These are phyloP conservation scores for Friedmanniomyces endolithicus DNA, from an alignment of 495 filamentous ascomycete species.

Conservation along the genomic window DNA sequence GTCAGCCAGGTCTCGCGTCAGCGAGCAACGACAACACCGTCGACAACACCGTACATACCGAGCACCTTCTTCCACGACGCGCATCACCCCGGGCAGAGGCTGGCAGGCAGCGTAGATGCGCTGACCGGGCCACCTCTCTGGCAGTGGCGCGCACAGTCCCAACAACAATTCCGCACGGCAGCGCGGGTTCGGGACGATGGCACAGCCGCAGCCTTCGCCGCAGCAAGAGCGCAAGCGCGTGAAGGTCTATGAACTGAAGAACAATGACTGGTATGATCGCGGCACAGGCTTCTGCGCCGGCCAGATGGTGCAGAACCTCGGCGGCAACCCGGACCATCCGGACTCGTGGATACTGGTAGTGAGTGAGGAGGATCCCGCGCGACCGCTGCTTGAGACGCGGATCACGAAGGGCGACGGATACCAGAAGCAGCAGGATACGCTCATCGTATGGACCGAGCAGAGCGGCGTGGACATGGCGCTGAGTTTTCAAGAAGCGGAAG, in stretches of 20 bases:
- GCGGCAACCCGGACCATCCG: constrained; percentile 14
- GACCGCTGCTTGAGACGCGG: constrained; percentile 73
- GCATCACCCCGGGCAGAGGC: not conserved
- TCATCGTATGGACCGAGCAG: constrained; percentile 93
- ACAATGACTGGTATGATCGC: constrained; percentile 98
- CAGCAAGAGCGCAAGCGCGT: constrained; percentile 54
- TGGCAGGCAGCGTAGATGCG: not conserved
- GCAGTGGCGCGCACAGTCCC: not conserved
- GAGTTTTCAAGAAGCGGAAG: constrained; percentile 95
- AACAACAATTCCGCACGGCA: not conserved
- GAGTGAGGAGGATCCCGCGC: constrained; percentile 78
- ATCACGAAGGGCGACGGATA: constrained; percentile 93
- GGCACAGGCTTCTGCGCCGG: constrained; percentile 93
- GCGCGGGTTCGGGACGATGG: not conserved
- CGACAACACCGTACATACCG: not conserved
- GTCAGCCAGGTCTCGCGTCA: not conserved
- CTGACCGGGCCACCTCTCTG: not conserved
- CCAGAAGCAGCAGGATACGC: constrained; percentile 97
- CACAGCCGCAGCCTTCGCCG: not conserved
- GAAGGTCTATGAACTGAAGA: constrained; percentile 95
- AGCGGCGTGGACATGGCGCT: constrained; percentile 91
- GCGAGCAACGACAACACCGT: not conserved
- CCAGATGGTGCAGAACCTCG: constrained; percentile 38
- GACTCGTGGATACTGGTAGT: constrained; percentile 82
- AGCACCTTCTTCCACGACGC: not conserved